These are phyloP conservation scores for Pseudoscleropodium purum DNA, from an alignment of 225 moss, liverwort and hornwort genomes.

Conservation along the genomic window DNA sequence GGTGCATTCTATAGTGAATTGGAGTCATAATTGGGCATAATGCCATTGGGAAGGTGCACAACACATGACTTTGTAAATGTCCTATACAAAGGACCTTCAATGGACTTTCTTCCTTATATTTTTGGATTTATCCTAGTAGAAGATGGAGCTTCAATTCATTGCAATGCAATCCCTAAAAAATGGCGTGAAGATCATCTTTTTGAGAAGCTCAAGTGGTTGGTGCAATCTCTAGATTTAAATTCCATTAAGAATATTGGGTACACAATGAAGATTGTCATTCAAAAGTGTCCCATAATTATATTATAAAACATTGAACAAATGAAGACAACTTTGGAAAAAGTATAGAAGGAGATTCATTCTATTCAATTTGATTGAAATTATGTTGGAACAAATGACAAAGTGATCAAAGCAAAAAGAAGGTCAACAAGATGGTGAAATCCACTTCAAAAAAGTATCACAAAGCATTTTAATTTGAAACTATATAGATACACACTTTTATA, in stretches of 20 bases:
- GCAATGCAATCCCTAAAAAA: neutral
- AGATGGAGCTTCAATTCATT: neutral
- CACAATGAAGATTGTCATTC: neutral
- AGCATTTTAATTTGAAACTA: neutral
- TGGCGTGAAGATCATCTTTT: neutral
- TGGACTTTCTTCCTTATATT: too few relatives aligned
- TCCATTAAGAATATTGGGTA: neutral
- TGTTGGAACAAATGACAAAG: neutral
- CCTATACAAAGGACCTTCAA: neutral
- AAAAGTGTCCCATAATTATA: accelerated
- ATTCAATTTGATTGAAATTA: neutral
- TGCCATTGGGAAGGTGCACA: too few relatives aligned
- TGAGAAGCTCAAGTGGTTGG: accelerated
- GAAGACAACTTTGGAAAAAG: neutral
- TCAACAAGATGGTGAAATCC: neutral
- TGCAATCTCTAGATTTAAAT: neutral
- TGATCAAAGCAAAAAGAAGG: neutral
- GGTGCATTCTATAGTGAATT: neutral
- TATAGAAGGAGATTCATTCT: neutral
- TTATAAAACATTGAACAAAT: neutral
- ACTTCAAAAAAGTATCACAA: neutral
- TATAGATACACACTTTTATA: neutral
- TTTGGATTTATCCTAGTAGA: neutral
- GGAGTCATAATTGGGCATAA: neutral
- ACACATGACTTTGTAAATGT: too few relatives aligned